Percentiles rank a stretch among this genome's conserved stretches.
Evolutionary conservation across 768 basidiomycete genomes (phyloP).

Genomic region (Ephemerocybe angulata): DNA sequence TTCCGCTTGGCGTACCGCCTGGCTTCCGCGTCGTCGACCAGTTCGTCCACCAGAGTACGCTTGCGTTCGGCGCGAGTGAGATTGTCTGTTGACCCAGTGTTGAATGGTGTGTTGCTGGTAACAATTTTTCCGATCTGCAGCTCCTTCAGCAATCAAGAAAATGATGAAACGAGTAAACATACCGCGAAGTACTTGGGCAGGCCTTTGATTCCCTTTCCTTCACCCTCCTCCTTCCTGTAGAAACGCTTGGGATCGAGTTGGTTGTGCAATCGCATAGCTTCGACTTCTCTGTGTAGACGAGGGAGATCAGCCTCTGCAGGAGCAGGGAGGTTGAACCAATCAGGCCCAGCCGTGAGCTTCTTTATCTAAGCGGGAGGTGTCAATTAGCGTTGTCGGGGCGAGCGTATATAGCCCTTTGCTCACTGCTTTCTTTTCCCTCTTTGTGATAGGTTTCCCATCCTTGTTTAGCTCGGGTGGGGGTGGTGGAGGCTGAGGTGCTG

Average conservation of each 20-base stretch:
- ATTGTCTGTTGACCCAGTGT: conserved; percentile 64
- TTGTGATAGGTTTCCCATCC: conserved; percentile 66
- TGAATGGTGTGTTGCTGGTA: conserved; percentile 68
- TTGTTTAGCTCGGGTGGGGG: conserved; percentile 58
- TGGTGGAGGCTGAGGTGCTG: conserved; percentile 56
- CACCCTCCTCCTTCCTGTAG: conserved; percentile 82
- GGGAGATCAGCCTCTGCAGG: conserved; percentile 79
- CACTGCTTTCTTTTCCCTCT: conserved; percentile 70
- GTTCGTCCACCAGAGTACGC: conserved; percentile 81
- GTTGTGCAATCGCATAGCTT: conserved; percentile 81
- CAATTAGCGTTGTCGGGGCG: background rate
- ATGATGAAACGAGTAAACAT: conserved; percentile 22
- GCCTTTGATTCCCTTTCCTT: conserved; percentile 80
- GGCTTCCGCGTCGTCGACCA: conserved; percentile 84
- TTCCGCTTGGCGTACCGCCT: conserved; percentile 89
- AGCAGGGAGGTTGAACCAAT: conserved; percentile 88
- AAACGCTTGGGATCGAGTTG: conserved; percentile 91
- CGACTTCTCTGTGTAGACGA: conserved; percentile 77
- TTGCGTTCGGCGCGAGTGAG: conserved; percentile 68
- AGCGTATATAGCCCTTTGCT: conserved; percentile 15
- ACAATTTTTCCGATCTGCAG: conserved; percentile 76
- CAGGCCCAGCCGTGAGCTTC: conserved; percentile 68
- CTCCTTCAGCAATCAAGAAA: conserved; percentile 8
- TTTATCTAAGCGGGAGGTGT: conserved; percentile 50
- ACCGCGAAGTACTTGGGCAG: conserved; percentile 91